Conservation (phyloP, 352 stramenopile species). For the Phytophthora melonis region DNA sequence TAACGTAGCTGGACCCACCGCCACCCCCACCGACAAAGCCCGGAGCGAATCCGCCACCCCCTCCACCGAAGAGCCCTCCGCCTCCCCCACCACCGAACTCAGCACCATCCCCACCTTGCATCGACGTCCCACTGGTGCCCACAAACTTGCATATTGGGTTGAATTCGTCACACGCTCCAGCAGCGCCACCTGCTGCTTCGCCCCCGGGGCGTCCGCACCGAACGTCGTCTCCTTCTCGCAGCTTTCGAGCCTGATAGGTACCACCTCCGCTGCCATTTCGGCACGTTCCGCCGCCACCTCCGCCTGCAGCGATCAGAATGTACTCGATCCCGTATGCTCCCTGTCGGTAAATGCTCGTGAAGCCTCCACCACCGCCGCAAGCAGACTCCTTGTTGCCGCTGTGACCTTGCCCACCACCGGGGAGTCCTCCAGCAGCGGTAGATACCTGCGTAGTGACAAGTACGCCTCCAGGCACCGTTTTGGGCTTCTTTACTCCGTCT, state of each 20-base stretch:
- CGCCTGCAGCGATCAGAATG: conserved; percentile 69
- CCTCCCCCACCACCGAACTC: conserved; percentile 80
- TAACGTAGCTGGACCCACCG: conserved; percentile 74
- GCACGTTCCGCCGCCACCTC: conserved; percentile 76
- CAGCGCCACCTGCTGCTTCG: conserved; percentile 46
- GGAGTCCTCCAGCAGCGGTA: conserved; percentile 49
- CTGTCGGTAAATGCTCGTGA: conserved; percentile 75
- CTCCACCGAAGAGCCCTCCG: conserved; percentile 70
- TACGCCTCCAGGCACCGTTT: conserved; percentile 26
- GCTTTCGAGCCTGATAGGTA: conserved; percentile 25
- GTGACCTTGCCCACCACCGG: conserved; percentile 67
- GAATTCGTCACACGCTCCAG: conserved; percentile 62
- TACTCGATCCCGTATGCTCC: conserved; percentile 74
- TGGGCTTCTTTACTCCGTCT: conserved; percentile 20
- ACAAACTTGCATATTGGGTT: conserved; percentile 77
- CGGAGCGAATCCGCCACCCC: conserved; percentile 72
- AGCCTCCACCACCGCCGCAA: conserved; percentile 73
- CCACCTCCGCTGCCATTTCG: conserved; percentile 64
- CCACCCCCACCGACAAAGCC: conserved; percentile 76
- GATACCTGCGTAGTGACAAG: conserved; percentile 59
- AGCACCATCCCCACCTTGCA: conserved; percentile 73
- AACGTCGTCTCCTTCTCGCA: conserved; percentile 54
- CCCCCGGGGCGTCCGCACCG: conserved; percentile 61
- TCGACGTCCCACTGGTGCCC: conserved; percentile 51
- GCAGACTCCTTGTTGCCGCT: conserved; percentile 77